Conservation (phyloP, 78 protist genomes). For the Monocercomonoides exilis region DNA sequence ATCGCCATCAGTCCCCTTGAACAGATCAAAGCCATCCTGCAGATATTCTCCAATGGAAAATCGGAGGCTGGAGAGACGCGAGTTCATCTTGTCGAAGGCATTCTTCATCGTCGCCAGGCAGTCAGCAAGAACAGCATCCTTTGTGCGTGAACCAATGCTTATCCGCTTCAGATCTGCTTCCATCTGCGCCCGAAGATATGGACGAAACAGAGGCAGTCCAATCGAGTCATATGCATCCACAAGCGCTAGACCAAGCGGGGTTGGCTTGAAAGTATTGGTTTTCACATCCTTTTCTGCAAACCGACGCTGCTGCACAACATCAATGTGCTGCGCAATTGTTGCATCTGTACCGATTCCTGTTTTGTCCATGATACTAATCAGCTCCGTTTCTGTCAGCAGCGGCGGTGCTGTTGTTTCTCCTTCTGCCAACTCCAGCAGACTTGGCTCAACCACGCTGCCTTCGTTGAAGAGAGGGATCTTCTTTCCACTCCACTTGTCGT, state of each 20-base stretch:
- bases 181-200: constrained; percentile 48
- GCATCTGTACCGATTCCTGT: constrained; percentile 92
- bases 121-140: neutral
- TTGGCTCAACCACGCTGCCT: constrained; percentile 65
- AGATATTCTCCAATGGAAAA: too few relatives aligned
- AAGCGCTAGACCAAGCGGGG: constrained; percentile 76
- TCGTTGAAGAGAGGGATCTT: constrained; percentile 56
- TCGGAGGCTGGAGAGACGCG: too few relatives aligned
- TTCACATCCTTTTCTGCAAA: constrained; percentile 50
- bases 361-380: constrained; percentile 87
- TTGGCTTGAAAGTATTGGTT: constrained; percentile 43
- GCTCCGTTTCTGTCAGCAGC: constrained; percentile 80
- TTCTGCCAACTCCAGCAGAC: constrained; percentile 27
- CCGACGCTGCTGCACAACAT: constrained; percentile 63
- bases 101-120: neutral
- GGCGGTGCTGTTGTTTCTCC: constrained; percentile 83
- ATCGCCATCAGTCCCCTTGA: too few relatives aligned
- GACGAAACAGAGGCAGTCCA: constrained; percentile 69
- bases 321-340: constrained; percentile 93
- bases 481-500: constrained; percentile 68
- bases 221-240: constrained; percentile 68
- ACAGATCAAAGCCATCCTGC: too few relatives aligned
- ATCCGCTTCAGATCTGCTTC: constrained; percentile 37
- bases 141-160: constrained; percentile 8
- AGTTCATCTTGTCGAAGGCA: neutral